A percentile compares a stretch with the other conserved stretches of the same genome.
phyloP scores from a whole-genome alignment of 2,329 filamentous ascomycete genomes.

The Exophiala phaeomuriformis region DNA sequence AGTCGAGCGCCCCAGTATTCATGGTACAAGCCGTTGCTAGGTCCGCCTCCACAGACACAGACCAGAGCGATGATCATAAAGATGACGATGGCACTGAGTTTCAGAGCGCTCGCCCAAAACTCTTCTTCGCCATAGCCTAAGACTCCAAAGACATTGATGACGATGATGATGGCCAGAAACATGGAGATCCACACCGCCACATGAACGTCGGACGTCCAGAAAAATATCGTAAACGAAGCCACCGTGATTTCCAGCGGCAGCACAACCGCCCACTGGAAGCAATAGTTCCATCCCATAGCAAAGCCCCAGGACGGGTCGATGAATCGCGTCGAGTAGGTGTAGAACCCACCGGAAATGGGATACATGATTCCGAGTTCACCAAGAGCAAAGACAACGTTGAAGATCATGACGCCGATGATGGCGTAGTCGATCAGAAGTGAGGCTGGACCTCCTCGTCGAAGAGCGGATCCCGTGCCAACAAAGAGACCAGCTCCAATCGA shows the following conservation, averaged over 20 bases:
- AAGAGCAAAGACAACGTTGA: slow-evolving; percentile 82
- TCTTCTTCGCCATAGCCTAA: slow-evolving; percentile 78
- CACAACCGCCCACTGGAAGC: slow-evolving; percentile 72
- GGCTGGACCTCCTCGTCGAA: slow-evolving; percentile 64
- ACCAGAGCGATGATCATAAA: slow-evolving; percentile 22
- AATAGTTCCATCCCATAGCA: slow-evolving; percentile 42
- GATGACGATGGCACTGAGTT: slow-evolving; percentile 59
- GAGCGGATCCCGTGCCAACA: slow-evolving; percentile 67
- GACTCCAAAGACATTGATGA: slow-evolving; percentile 75
- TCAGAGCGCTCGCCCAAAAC: slow-evolving; percentile 71
- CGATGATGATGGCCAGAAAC: slow-evolving; percentile 63
- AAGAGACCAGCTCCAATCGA: slow-evolving; percentile 66
- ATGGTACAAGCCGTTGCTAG: slow-evolving; percentile 30
- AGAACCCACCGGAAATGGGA: slow-evolving; percentile 84
- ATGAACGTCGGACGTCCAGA: slow-evolving; percentile 48
- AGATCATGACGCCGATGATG: slow-evolving; percentile 79
- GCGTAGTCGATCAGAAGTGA: slow-evolving; percentile 69
- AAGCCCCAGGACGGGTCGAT: slow-evolving; percentile 62
- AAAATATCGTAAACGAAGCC: slow-evolving; percentile 67
- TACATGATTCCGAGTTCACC: slow-evolving; percentile 90
- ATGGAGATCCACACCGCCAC: slow-evolving; percentile 54
- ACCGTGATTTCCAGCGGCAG: slow-evolving; percentile 76
- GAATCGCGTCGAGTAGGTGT: slow-evolving; percentile 84
- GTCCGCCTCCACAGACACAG: slow-evolving; percentile 33
- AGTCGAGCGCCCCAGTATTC: slow-evolving; percentile 32